Percentiles rank a stretch among this genome's conserved stretches.
These are phyloP conservation scores for Diplodia seriata DNA, from an alignment of 2,329 filamentous ascomycete genomes.

Conservation along the genomic window DNA sequence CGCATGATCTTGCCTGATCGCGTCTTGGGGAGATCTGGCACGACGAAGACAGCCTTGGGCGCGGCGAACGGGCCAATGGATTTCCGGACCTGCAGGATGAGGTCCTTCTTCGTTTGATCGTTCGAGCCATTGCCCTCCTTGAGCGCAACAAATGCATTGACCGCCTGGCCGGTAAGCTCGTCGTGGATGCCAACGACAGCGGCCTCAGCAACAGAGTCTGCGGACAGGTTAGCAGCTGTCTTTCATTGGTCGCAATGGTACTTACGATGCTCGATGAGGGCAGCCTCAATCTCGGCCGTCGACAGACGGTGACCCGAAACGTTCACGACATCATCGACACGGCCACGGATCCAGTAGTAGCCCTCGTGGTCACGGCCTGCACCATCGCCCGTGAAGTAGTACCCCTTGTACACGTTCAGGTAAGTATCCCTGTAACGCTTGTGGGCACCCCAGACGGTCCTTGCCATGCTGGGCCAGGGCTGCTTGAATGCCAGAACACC, in stretches of 20 bases:
- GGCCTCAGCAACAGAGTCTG: constrained; percentile 82
- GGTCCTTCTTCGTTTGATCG: constrained; percentile 88
- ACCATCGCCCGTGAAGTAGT: constrained; percentile 95
- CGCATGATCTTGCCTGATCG: constrained; percentile 99
- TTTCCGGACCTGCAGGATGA: constrained; percentile 93
- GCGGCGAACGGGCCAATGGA: constrained; percentile 97
- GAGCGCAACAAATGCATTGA: constrained; percentile 94
- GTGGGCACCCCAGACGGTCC: constrained; percentile 96
- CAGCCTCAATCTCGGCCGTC: constrained; percentile 97
- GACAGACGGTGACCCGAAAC: constrained; percentile 95
- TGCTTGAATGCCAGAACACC: constrained; percentile 97
- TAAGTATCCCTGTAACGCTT: constrained; percentile 99
- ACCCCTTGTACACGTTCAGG: constrained; percentile 95
- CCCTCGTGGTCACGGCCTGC: constrained; percentile 96
- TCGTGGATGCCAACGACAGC: constrained; percentile 93
- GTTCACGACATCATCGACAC: constrained; percentile 98
- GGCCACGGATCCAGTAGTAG: constrained; percentile 99
- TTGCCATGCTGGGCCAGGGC: constrained; percentile 97
- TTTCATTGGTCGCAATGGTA: constrained; percentile 24
- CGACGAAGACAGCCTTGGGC: constrained; percentile 89
- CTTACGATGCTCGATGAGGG: constrained; percentile 84
- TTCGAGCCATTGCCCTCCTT: constrained; percentile 80
- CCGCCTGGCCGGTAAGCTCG: constrained; percentile 94
- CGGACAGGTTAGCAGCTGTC: constrained; percentile 37
- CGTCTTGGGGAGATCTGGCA: constrained; percentile 96